These are phyloP conservation scores for Penicillium roqueforti DNA, from an alignment of 495 filamentous ascomycete species.

Conservation along the genomic window DNA sequence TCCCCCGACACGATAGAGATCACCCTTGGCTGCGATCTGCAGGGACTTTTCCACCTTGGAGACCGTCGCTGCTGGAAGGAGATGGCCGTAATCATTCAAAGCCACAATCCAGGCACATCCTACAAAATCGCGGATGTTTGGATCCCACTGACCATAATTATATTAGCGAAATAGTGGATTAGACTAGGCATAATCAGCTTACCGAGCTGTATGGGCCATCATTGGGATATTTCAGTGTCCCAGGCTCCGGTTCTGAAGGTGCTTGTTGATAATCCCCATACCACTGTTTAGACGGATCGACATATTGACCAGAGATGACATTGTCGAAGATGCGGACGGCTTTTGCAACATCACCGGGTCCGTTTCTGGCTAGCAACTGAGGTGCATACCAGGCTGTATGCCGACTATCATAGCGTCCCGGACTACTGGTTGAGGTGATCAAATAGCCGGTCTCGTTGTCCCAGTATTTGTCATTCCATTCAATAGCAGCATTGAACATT, in stretches of 20 bases:
- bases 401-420: conserved; percentile 29
- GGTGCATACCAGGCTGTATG: conserved; percentile 39
- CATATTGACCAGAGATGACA: conserved; percentile 36
- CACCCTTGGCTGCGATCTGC: conserved; percentile 35
- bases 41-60: conserved; percentile 30
- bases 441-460: conserved; percentile 16
- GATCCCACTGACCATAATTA: conserved; percentile 39
- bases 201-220: conserved; percentile 19
- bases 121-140: conserved; percentile 43
- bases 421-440: conserved; percentile 10
- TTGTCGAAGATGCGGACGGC: conserved; percentile 37
- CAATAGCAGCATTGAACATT: conserved; percentile 22
- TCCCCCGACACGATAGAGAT: conserved; percentile 40
- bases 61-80: conserved; percentile 26
- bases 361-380: conserved; percentile 37
- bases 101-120: conserved; percentile 38
- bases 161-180: conserved; percentile 14
- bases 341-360: conserved; percentile 29
- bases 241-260: conserved; percentile 38
- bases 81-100: conserved; percentile 34
- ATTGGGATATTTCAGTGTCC: conserved; percentile 29
- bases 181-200: background rate
- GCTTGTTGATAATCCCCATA: conserved; percentile 39
- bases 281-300: conserved; percentile 34
- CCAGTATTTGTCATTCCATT: conserved; percentile 22